Percentiles rank a stretch among this genome's conserved stretches.
These are phyloP conservation scores for Oemleria cerasiformis DNA, from an alignment of 306 rosid species.

Conservation along the genomic window DNA sequence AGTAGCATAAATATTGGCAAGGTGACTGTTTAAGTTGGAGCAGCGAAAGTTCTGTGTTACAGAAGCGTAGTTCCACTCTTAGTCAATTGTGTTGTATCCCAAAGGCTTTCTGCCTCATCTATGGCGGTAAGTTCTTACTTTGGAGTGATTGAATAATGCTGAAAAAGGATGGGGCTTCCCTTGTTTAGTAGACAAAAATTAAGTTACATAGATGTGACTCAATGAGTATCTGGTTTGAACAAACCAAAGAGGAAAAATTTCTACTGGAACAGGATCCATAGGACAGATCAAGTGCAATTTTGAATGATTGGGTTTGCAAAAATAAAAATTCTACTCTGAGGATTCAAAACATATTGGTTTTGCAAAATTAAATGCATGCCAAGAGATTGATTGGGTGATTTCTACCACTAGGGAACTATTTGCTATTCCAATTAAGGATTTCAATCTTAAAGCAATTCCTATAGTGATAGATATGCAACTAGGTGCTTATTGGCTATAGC, in stretches of 20 bases:
- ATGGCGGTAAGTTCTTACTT: background rate
- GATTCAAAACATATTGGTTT: background rate
- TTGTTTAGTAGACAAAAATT: too few species aligned
- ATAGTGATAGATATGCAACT: background rate
- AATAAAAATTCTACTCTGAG: background rate
- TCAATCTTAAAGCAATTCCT: background rate
- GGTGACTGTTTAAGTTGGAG: background rate
- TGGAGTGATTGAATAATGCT: background rate
- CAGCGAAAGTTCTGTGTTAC: background rate
- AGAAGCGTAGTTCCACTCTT: background rate
- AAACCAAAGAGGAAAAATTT: too few species aligned
- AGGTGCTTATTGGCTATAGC: background rate
- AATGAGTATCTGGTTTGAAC: background rate
- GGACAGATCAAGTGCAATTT: background rate
- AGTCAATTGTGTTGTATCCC: background rate
- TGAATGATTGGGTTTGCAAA: background rate
- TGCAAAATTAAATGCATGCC: constrained; percentile 1
- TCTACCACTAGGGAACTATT: constrained; percentile 3
- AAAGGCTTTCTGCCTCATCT: background rate
- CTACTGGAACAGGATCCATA: background rate
- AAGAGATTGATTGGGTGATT: background rate
- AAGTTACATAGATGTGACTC: background rate
- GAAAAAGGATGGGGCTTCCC: too few species aligned
- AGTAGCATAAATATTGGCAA: background rate
- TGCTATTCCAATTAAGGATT: background rate